These are phyloP conservation scores for Cyclocybe aegerita DNA, from an alignment of 768 basidiomycete genomes.

Conservation along the genomic window DNA sequence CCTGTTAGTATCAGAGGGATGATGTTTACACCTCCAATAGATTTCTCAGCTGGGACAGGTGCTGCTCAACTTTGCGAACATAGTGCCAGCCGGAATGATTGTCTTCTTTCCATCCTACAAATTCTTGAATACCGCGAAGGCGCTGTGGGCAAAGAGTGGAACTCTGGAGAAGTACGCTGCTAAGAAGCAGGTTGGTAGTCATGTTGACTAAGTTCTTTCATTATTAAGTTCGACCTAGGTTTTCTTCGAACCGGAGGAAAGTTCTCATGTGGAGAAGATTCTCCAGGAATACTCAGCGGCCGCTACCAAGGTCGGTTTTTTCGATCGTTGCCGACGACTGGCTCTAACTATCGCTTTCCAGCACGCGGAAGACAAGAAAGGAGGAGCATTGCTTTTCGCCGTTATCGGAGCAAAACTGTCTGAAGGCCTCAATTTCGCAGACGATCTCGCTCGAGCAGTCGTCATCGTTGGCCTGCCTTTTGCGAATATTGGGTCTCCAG, in stretches of 20 bases:
- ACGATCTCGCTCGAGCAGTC: constrained; percentile 82
- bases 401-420: constrained; percentile 98
- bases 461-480: constrained; percentile 91
- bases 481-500: constrained; percentile 87
- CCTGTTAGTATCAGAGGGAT: neutral
- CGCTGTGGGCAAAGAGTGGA: constrained; percentile 63
- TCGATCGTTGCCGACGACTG: neutral
- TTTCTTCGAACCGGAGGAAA: constrained; percentile 86
- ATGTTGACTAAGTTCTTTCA: neutral
- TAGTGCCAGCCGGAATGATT: constrained; percentile 87
- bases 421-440: constrained; percentile 81
- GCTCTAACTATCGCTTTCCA: neutral
- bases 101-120: constrained; percentile 94
- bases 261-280: constrained; percentile 67
- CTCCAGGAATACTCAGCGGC: constrained; percentile 72
- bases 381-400: constrained; percentile 85
- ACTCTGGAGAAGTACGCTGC: constrained; percentile 56
- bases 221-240: constrained; percentile 43
- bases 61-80: constrained; percentile 71
- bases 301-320: constrained; percentile 22
- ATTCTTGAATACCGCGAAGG: constrained; percentile 69
- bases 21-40: constrained; percentile 33
- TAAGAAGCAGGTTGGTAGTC: constrained; percentile 69
- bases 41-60: constrained; percentile 82
- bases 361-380: constrained; percentile 29